Evolutionary conservation across 208 protist genomes (phyloP).

Genomic region (Crithidia fasciculata): DNA sequence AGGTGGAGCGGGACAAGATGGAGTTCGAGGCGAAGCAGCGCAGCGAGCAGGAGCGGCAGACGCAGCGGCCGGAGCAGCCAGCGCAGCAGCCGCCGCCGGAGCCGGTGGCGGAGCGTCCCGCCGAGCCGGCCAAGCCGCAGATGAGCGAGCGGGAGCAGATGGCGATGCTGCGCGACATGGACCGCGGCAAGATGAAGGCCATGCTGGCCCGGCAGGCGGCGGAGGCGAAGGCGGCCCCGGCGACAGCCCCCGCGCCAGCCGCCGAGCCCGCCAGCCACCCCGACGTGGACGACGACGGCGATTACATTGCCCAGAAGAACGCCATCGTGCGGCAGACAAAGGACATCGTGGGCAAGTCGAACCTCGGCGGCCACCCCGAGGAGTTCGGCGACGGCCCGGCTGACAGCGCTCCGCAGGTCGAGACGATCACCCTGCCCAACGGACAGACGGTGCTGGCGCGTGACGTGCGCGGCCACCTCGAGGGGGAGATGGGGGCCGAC

Average conservation of each 20-base stretch:
- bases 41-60: slow-evolving; percentile 25
- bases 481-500: slow-evolving; percentile 65
- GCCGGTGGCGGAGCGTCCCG: slow-evolving; percentile 6
- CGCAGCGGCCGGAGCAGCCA: slow-evolving; percentile 6
- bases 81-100: slow-evolving; percentile 2
- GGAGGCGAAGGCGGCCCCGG: slow-evolving; percentile 25
- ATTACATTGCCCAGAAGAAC: slow-evolving; percentile 86
- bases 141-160: slow-evolving; percentile 87
- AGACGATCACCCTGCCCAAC: slow-evolving; percentile 73
- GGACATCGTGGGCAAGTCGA: slow-evolving; percentile 77
- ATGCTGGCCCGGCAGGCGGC: slow-evolving; percentile 79
- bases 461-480: slow-evolving; percentile 63
- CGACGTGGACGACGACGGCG: slow-evolving; percentile 88
- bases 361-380: slow-evolving; percentile 80
- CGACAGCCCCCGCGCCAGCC: slow-evolving; percentile 13
- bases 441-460: slow-evolving; percentile 62
- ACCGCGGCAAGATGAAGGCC: slow-evolving; percentile 81
- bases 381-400: slow-evolving; percentile 84
- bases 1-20: slow-evolving; percentile 83
- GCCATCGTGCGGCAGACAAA: slow-evolving; percentile 78
- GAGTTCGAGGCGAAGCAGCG: slow-evolving; percentile 75
- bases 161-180: slow-evolving; percentile 90
- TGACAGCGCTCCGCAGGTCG: slow-evolving; percentile 55
- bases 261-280: slow-evolving; percentile 36
- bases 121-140: slow-evolving; percentile 46